Percentiles rank a stretch among this genome's conserved stretches.
Evolutionary conservation across 176 grass and related monocot species (phyloP).

Genomic region (Avena eriantha): DNA sequence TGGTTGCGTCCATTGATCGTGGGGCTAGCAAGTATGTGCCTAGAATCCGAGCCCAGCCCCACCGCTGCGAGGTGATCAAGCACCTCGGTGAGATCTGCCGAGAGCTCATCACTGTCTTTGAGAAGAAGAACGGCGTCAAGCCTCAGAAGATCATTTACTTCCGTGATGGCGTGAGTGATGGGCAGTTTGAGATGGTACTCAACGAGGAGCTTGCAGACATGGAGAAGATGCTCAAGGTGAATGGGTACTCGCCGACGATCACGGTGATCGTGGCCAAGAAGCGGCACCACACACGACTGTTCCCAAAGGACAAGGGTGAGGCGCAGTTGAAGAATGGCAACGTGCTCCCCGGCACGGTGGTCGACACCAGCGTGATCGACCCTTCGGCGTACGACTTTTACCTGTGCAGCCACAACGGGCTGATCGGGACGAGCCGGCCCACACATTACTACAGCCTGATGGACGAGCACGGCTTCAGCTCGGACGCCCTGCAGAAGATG

Average conservation of each 20-base stretch:
- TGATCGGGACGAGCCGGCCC: slow-evolving; percentile 61
- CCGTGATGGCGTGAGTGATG: slow-evolving; percentile 69
- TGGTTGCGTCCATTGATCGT: slow-evolving; percentile 51
- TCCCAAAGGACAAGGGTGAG: slow-evolving; percentile 44
- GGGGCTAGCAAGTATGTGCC: slow-evolving; percentile 57
- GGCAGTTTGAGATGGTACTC: slow-evolving; percentile 74
- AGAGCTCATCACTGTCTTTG: slow-evolving; percentile 53
- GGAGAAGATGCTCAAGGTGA: slow-evolving; percentile 48
- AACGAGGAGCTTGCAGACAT: slow-evolving; percentile 66
- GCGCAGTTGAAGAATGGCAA: slow-evolving; percentile 43
- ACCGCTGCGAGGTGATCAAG: slow-evolving; percentile 67
- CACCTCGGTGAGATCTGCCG: slow-evolving; percentile 53
- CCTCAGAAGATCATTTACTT: slow-evolving; percentile 73
- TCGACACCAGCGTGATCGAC: slow-evolving; percentile 64
- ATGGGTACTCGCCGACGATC: slow-evolving; percentile 55
- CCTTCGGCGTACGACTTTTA: slow-evolving; percentile 63
- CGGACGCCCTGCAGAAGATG: slow-evolving; percentile 66
- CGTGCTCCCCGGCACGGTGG: slow-evolving; percentile 62
- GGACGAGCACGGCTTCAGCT: slow-evolving; percentile 57
- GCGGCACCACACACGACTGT: slow-evolving; percentile 65
- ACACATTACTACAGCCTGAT: slow-evolving; percentile 65
- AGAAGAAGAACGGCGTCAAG: slow-evolving; percentile 40
- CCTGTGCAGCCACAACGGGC: slow-evolving; percentile 67
- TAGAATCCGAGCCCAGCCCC: slow-evolving; percentile 53
- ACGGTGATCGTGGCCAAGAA: slow-evolving; percentile 71